phyloP scores from a whole-genome alignment of 2,329 filamentous ascomycete species.

The Aureobasidium uvarum region DNA sequence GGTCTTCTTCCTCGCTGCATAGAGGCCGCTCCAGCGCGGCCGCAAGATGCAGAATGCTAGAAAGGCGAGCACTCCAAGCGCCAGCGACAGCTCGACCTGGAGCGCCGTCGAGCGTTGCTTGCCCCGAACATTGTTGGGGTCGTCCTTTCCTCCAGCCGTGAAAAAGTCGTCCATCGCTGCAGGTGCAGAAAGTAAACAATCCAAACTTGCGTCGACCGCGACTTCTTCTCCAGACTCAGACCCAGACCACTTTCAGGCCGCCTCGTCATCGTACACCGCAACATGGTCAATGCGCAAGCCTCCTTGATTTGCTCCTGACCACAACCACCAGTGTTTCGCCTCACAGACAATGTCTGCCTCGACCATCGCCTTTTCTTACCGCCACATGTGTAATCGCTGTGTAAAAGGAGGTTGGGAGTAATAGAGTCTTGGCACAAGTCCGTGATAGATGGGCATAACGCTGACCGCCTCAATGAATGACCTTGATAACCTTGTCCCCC shows the following conservation, averaged over 20 bases:
- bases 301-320: neutral
- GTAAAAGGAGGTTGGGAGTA: too few relatives aligned
- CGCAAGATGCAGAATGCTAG: slow-evolving; percentile 78
- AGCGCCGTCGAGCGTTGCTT: slow-evolving; percentile 41
- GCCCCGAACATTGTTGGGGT: slow-evolving; percentile 3
- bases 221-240: slow-evolving; percentile 17
- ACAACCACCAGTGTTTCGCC: neutral
- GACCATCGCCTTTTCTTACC: neutral
- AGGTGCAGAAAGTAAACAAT: slow-evolving; percentile 19
- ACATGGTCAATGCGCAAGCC: neutral
- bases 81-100: slow-evolving; percentile 70
- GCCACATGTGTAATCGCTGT: too few relatives aligned
- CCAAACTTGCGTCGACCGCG: neutral
- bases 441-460: too few relatives aligned
- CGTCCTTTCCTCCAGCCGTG: slow-evolving; percentile 30
- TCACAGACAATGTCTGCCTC: neutral
- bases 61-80: slow-evolving; percentile 69
- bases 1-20: slow-evolving; percentile 81
- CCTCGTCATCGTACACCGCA: slow-evolving; percentile 19
- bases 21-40: slow-evolving; percentile 87
- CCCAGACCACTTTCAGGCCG: slow-evolving; percentile 18
- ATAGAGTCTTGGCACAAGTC: too few relatives aligned
- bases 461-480: too few relatives aligned
- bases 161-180: slow-evolving; percentile 30
- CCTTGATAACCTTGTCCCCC: too few relatives aligned